These are phyloP conservation scores for Lichtheimia corymbifera DNA, from an alignment of 371 early-diverging fungal species.

Conservation along the genomic window DNA sequence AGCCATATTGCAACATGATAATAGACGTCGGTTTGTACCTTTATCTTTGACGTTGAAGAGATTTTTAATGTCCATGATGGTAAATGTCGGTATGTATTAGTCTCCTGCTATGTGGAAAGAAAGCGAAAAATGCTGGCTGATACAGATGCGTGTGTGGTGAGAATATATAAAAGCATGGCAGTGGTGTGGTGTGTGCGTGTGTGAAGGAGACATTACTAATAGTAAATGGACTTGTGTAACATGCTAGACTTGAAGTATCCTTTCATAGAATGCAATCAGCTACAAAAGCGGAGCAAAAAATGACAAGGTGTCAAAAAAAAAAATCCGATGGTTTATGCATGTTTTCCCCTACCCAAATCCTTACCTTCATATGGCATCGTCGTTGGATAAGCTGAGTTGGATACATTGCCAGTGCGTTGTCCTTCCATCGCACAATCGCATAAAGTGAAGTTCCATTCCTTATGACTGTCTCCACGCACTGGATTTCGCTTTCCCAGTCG, in stretches of 20 bases:
- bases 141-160: no score
- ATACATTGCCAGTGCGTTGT: conserved; percentile 11
- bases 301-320: neutral
- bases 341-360: neutral
- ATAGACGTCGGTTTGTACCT: conserved; percentile 19
- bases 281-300: neutral
- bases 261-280: conserved; percentile 16
- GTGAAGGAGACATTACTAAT: conserved; percentile 4
- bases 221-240: neutral
- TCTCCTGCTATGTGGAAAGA: neutral
- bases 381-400: conserved; percentile 10
- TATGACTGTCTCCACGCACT: conserved; percentile 8
- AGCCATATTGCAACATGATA: neutral
- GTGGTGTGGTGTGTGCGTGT: no score
- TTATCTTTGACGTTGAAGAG: conserved; percentile 85
- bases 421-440: conserved; percentile 16
- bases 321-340: neutral
- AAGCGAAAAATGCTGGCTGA: neutral
- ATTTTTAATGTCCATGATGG: conserved; percentile 50
- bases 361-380: conserved; percentile 16
- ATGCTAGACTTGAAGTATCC: conserved; percentile 2
- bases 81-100: no score
- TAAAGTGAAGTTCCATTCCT: conserved; percentile 6
- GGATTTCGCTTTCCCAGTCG: conserved; percentile 10
- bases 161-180: neutral